Percentiles rank a stretch among this genome's conserved stretches.
phyloP scores from a whole-genome alignment of 768 basidiomycete species.

The Phlegmacium glaucopus region DNA sequence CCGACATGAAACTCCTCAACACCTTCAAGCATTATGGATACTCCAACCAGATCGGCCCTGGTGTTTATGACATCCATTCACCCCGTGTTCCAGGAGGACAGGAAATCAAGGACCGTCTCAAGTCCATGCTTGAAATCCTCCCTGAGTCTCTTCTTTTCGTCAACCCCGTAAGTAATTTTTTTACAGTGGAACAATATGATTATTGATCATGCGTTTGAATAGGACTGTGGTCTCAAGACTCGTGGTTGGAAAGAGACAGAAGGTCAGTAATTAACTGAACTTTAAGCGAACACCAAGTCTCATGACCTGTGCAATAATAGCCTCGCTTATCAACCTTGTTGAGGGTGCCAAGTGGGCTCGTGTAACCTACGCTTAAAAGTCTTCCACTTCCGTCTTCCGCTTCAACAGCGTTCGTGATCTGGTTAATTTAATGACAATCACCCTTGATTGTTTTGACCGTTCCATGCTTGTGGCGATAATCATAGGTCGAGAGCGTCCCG shows the following conservation, averaged over 20 bases:
- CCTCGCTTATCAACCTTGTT: slow-evolving; percentile 83
- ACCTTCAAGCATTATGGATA: slow-evolving; percentile 96
- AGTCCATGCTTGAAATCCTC: slow-evolving; percentile 78
- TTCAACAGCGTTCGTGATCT: slow-evolving; percentile 87
- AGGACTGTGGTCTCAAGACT: slow-evolving; percentile 98
- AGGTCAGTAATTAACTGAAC: slow-evolving; percentile 32
- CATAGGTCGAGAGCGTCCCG: slow-evolving; percentile 13
- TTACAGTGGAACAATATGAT: background rate
- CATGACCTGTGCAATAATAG: slow-evolving; percentile 23
- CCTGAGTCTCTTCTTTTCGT: slow-evolving; percentile 81
- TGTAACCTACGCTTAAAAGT: slow-evolving; percentile 65
- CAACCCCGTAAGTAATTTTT: slow-evolving; percentile 63
- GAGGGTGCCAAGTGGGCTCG: slow-evolving; percentile 94
- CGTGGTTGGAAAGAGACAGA: slow-evolving; percentile 99
- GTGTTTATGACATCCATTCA: slow-evolving; percentile 99
- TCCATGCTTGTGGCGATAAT: slow-evolving; percentile 46
- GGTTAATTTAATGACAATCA: slow-evolving; percentile 51
- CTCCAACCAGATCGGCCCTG: slow-evolving; percentile 96
- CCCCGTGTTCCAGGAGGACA: slow-evolving; percentile 92
- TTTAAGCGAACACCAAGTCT: slow-evolving; percentile 1
- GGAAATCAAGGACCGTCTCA: slow-evolving; percentile 93
- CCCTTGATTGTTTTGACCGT: slow-evolving; percentile 43
- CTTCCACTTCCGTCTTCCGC: slow-evolving; percentile 49
- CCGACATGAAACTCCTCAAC: slow-evolving; percentile 94
- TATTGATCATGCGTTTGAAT: slow-evolving; percentile 6